Conservation (phyloP, 495 filamentous ascomycete species). For the Neurospora terricola region DNA sequence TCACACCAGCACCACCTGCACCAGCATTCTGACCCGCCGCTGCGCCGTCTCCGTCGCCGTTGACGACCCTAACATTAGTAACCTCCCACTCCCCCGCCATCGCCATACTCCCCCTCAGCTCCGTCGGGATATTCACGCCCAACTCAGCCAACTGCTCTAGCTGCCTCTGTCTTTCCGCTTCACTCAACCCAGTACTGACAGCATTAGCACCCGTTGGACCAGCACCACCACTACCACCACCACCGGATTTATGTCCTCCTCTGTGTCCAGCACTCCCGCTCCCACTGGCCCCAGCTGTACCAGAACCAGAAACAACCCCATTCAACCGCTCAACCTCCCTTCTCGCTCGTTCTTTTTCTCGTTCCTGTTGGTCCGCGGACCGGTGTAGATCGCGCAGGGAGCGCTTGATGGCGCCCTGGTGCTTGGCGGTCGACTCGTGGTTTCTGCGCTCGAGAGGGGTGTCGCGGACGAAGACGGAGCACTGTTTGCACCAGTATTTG, state of each 20-base stretch:
- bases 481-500: constrained; percentile 97
- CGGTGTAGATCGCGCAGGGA: constrained; percentile 82
- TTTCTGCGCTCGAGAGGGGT: constrained; percentile 81
- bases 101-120: constrained; percentile 68
- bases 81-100: constrained; percentile 88
- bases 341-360: constrained; percentile 72
- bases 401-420: constrained; percentile 83
- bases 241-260: neutral
- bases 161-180: constrained; percentile 71
- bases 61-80: constrained; percentile 43
- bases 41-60: constrained; percentile 4
- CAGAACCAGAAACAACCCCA: constrained; percentile 50
- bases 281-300: constrained; percentile 2
- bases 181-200: constrained; percentile 29
- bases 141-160: constrained; percentile 78
- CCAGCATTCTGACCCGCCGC: neutral
- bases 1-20: neutral
- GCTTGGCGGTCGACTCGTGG: constrained; percentile 81
- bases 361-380: constrained; percentile 63
- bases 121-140: constrained; percentile 76
- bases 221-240: neutral
- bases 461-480: constrained; percentile 82
- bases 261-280: constrained; percentile 3
- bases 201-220: constrained; percentile 7
- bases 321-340: constrained; percentile 80